Conservation (phyloP, 805 yeast genomes). For the Yamadazyma akitaensis region DNA sequence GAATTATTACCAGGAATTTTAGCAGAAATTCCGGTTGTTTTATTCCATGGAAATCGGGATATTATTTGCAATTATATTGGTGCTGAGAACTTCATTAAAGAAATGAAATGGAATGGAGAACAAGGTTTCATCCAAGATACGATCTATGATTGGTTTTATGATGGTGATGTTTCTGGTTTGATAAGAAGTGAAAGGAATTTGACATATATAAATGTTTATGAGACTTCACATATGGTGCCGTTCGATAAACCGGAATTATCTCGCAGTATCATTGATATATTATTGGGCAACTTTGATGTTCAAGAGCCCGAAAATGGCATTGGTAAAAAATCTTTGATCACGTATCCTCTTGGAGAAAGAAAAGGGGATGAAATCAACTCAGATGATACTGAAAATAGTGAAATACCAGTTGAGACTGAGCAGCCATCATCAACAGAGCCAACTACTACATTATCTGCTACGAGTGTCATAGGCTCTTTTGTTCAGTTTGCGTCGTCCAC, state of each 20-base stretch:
- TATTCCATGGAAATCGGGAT: conserved; percentile 88
- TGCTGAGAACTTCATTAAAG: conserved; percentile 59
- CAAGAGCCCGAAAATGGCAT: conserved; percentile 12
- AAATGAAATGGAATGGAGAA: conserved; percentile 62
- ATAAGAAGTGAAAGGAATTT: conserved; percentile 59
- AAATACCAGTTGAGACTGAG: neutral
- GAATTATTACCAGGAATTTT: conserved; percentile 65
- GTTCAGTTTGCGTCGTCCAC: conserved; percentile 6
- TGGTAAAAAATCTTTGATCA: conserved; percentile 16
- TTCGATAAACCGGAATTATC: conserved; percentile 70
- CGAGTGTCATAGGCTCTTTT: neutral
- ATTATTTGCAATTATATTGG: conserved; percentile 83
- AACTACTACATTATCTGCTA: neutral
- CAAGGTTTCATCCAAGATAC: conserved; percentile 47
- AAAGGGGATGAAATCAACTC: conserved; percentile 1
- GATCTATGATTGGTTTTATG: conserved; percentile 42
- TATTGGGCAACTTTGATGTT: conserved; percentile 25
- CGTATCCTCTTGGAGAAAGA: conserved; percentile 30
- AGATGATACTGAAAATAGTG: neutral
- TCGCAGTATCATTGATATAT: conserved; percentile 64
- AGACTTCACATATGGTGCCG: conserved; percentile 94
- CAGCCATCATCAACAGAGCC: neutral
- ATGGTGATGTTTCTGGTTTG: conserved; percentile 35
- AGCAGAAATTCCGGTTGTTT: conserved; percentile 54
- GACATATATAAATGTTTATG: conserved; percentile 67